Evolutionary conservation across 805 yeast genomes (phyloP), one percentile per base, ranked within the genome.

Genomic region (Starmerella powellii): DNA sequence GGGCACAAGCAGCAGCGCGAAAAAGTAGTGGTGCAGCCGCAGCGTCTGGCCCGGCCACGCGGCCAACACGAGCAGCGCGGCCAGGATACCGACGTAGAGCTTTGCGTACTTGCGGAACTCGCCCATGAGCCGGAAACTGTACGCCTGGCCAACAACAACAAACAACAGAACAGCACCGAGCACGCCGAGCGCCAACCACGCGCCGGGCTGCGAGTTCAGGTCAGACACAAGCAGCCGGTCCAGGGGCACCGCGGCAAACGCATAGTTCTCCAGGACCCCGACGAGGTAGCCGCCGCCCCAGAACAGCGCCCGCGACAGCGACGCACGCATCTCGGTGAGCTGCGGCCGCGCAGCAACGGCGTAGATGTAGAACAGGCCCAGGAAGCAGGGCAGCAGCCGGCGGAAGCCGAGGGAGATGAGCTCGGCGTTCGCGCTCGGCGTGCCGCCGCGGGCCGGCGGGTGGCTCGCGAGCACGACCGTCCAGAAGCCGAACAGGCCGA

Each of bases 201-300:
- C 83, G 0, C 94, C 95, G 0, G 88, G 78, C 61, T 80, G 87
- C 21, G 72, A 71, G 48, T 69, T 73, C 23, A 88, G 63, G 57
- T 88, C 97, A 10, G 65, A 62, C 2, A 74, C 53, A 0, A 88
- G 82, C 33, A 88, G 65, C 42, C 98, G 66, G 57, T 88, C 97
- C 10, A 87, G 78, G 0, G 96, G 95, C 10, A 88, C 62, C 46
- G 87, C 65, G 56, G 86, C 97, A 62, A 88, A 85, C 0, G 94
- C 84, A 53, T 83, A 70, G 60, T 85, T 87, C 59, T 87, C 86
- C 54, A 86, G 67, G 27, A 82, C 68, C 1, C 95, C 95, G 2
- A 82, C 53, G 93, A 94, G 84, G 56, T 80, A 80, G 2, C 79
- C 65, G 0, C 87, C 80, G 48, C 80, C 81, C 91, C 94, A 87